A percentile compares a stretch with the other conserved stretches of the same genome.
Evolutionary conservation across 1,284 basidiomycete genomes (phyloP).

Genomic region (Ustilago lituana): DNA sequence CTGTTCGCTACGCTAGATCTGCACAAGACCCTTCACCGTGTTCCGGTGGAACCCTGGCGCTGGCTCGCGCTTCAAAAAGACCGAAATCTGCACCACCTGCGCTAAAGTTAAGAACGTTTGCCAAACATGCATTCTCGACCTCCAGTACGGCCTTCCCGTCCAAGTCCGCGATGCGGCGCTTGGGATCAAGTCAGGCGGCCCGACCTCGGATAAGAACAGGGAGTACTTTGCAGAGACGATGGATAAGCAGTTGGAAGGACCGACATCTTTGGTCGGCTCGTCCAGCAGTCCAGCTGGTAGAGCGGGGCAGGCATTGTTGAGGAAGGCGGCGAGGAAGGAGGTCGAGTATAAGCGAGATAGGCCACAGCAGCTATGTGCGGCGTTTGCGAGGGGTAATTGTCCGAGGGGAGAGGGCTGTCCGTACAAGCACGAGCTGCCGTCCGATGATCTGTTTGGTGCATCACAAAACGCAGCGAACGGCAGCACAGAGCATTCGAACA

Average conservation of each 20-base stretch:
- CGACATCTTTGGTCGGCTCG: conserved; percentile 51
- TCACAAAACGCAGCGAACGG: conserved; percentile 71
- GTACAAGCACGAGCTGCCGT: conserved; percentile 89
- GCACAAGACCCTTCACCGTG: conserved; percentile 88
- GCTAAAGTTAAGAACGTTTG: conserved; percentile 99
- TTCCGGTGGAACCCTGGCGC: conserved; percentile 97
- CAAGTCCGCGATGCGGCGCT: conserved; percentile 97
- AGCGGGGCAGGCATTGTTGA: conserved; percentile 89
- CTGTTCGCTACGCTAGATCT: no score
- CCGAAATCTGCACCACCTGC: conserved; percentile 97
- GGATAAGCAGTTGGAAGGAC: conserved; percentile 78
- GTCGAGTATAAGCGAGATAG: conserved; percentile 96
- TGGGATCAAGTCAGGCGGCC: conserved; percentile 84
- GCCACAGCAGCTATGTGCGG: conserved; percentile 86
- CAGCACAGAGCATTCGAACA: conserved; percentile 92
- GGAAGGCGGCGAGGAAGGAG: conserved; percentile 89
- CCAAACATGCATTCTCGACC: conserved; percentile 94
- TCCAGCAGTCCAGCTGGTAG: conserved; percentile 57
- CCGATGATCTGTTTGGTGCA: conserved; percentile 3
- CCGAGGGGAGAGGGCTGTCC: conserved; percentile 90
- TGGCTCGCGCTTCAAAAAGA: conserved; percentile 94
- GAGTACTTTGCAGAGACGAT: conserved; percentile 80
- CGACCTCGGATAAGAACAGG: conserved; percentile 90
- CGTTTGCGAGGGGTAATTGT: conserved; percentile 95
- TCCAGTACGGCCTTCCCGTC: conserved; percentile 91